Evolutionary conservation across 2,329 filamentous ascomycete species (phyloP).

Genomic region (Pseudogymnoascus sp.): DNA sequence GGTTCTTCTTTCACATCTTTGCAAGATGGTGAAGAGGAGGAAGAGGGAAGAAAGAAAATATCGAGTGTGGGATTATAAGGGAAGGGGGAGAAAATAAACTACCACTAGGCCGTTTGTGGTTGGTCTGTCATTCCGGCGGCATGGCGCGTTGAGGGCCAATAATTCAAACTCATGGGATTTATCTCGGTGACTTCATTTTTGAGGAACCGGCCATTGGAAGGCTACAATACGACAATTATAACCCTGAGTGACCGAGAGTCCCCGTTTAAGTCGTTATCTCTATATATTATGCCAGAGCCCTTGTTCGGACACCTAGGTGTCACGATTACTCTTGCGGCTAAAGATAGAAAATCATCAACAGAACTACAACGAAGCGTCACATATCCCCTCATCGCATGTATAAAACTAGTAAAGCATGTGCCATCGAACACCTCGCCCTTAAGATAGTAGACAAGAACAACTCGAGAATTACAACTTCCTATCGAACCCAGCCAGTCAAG

Average conservation of each 20-base stretch:
- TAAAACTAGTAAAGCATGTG: not conserved
- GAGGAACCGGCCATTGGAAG: not conserved
- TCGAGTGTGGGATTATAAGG: not conserved
- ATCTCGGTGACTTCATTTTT: not conserved
- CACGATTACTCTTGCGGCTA: not conserved
- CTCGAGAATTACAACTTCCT: constrained; percentile 6
- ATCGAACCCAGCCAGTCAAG: not conserved
- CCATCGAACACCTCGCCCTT: not conserved
- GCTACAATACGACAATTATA: not conserved
- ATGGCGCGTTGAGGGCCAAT: not conserved
- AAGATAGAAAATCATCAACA: not conserved
- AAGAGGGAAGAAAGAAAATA: not conserved
- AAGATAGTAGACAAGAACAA: constrained; percentile 5
- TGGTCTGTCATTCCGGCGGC: not conserved
- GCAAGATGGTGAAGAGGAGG: not conserved
- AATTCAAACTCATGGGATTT: not conserved
- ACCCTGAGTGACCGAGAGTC: not conserved
- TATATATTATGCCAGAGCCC: not conserved
- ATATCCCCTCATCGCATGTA: not conserved
- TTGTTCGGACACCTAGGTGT: not conserved
- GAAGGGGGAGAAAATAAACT: not conserved
- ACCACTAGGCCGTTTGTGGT: not conserved
- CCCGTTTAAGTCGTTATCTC: not conserved
- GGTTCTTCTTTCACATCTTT: not conserved
- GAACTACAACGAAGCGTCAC: not conserved